A percentile compares a stretch with the other conserved stretches of the same genome.
These are phyloP conservation scores for Curvularia lunata DNA, from an alignment of 2,329 filamentous ascomycete genomes.

Conservation along the genomic window DNA sequence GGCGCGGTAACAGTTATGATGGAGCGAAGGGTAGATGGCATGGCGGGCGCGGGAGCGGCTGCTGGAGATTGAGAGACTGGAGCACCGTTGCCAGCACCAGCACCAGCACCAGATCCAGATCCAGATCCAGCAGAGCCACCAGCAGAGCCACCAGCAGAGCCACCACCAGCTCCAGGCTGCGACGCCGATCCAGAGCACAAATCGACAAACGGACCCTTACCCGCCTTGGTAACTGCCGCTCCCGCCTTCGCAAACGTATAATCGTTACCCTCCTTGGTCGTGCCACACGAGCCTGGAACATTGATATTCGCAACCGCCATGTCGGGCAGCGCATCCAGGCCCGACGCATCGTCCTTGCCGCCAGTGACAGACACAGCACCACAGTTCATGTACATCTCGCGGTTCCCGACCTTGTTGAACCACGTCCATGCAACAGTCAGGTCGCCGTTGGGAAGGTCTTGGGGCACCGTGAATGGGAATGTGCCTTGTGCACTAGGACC, in stretches of 20 bases:
- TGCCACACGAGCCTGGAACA: conserved; percentile 52
- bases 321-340: conserved; percentile 66
- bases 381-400: conserved; percentile 96
- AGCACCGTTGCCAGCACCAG: not conserved
- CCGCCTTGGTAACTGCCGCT: conserved; percentile 52
- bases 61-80: not conserved
- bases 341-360: conserved; percentile 57
- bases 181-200: conserved; percentile 33
- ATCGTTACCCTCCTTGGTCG: conserved; percentile 54
- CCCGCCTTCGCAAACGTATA: conserved; percentile 70
- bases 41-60: conserved; percentile 6
- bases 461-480: conserved; percentile 60
- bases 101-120: not conserved
- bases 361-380: conserved; percentile 64
- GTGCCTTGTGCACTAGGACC: conserved; percentile 50
- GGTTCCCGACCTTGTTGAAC: conserved; percentile 88
- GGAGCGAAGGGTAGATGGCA: conserved; percentile 29
- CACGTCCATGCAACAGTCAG: conserved; percentile 87
- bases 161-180: conserved; percentile 4
- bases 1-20: conserved; percentile 38
- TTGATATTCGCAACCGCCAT: conserved; percentile 76
- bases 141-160: conserved; percentile 3
- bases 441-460: conserved; percentile 73
- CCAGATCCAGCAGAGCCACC: too few relatives aligned
- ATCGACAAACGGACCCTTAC: conserved; percentile 30